Conservation (phyloP, 2,329 filamentous ascomycete species). For the Aspergillus pseudoviridinutans region DNA sequence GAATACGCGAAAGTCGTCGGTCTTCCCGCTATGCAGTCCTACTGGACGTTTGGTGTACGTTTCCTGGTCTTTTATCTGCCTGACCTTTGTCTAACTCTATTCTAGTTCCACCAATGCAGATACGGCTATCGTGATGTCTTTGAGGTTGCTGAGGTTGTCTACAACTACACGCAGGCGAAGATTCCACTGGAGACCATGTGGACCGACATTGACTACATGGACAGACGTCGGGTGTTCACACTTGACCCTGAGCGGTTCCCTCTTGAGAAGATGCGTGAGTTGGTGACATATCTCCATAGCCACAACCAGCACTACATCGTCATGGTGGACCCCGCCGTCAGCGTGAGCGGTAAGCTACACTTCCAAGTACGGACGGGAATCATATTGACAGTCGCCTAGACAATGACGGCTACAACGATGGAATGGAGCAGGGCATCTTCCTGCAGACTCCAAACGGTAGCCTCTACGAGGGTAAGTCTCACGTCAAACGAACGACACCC, state of each 20-base stretch:
- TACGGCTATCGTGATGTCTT: slow-evolving; percentile 57
- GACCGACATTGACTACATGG: slow-evolving; percentile 45
- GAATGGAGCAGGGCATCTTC: slow-evolving; percentile 55
- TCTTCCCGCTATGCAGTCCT: slow-evolving; percentile 58
- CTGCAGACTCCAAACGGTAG: slow-evolving; percentile 52
- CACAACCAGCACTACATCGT: slow-evolving; percentile 68
- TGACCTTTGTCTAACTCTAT: background rate
- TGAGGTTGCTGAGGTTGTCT: slow-evolving; percentile 41
- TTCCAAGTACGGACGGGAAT: background rate
- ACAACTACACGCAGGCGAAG: slow-evolving; percentile 40
- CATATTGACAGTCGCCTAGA: slow-evolving; percentile 25
- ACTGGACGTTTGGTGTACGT: slow-evolving; percentile 58
- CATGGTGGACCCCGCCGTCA: slow-evolving; percentile 65
- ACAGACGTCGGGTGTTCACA: slow-evolving; percentile 35
- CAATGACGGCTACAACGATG: slow-evolving; percentile 58
- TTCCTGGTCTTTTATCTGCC: background rate
- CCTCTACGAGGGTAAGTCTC: slow-evolving; percentile 43
- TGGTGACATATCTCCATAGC: slow-evolving; percentile 63
- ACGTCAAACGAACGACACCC: background rate
- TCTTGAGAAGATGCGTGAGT: slow-evolving; percentile 53
- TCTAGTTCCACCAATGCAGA: slow-evolving; percentile 55
- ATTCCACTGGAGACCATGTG: slow-evolving; percentile 46
- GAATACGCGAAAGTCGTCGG: slow-evolving; percentile 59
- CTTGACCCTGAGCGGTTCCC: slow-evolving; percentile 38
- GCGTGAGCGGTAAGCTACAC: slow-evolving; percentile 26